Base-by-base conservation (phyloP, 106 monocot species). In the Dactylorhiza incarnata region DNA sequence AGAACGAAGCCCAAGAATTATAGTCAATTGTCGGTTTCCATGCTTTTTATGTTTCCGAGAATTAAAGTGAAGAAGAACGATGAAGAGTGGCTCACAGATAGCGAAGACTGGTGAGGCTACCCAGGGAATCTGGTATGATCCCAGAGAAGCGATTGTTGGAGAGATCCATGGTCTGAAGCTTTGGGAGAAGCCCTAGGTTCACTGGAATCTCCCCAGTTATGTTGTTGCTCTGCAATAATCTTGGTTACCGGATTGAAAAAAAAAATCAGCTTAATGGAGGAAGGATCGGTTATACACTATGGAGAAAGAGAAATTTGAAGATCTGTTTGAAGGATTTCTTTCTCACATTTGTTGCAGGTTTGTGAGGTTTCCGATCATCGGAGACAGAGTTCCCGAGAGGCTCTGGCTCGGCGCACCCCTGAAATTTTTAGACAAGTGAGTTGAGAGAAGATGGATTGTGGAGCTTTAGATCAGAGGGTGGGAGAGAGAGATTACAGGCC, bases 321-420 rank as follows among this genome's bases (percentile, higher is more conserved):
- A 37, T 37, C 37, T 0, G 37, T 37, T 37, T 37, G 37, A 37
- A 37, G 37, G 3, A 37, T 37, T 37, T 0, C 2, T 25, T 74
- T 9, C 83, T 84, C 69, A 97, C 97, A 97, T 81, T 94, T 97
- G 97, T 69, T 97, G 89, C 17, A 97, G 87, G 80, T 97, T 86
- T 6, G 91, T 94, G 78, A 97, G 94, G 74, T 97, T 94, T 43
- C 78, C 85, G 19, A 97, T 94, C 62, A 56, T 47, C 13, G 79
- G 80, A 22, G 97, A 94, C 24, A 97, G 87, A 8, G 87, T 83
- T 23, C 97, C 97, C 9, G 97, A 94, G 19, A 97, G 63, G 25
- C 81, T 80, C 76, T 94, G 91, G 83, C 94, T 89, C n/a, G 94
- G 89, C 17, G 87, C 91, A 79, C 86, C 93, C 48, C 97, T 97